Evolutionary conservation across 306 rosid genomes (phyloP), one percentile per base, ranked within the genome.

Genomic region (Casuarina equisetifolia): DNA sequence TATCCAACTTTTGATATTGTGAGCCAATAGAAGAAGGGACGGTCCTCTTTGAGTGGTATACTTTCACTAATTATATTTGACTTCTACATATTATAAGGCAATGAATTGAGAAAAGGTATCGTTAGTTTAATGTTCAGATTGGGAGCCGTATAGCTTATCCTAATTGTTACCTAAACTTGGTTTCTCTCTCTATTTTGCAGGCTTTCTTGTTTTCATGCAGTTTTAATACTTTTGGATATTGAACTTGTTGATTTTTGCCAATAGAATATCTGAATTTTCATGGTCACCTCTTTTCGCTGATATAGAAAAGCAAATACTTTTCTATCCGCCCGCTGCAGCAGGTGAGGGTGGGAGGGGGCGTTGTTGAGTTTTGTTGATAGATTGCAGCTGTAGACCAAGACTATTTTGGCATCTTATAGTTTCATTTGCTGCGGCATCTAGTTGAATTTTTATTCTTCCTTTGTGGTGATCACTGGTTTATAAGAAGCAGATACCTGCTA

Each of bases 401-500:
- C 32, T 25, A 25, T 1, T 25, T 25, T 8, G 8, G 11, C 38
- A 17, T 68, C 72, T 7, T 42, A 44, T 40, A 17, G n/a, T 43
- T 44, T 68, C 72, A 17, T 6, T 43, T 44, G 2, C 51, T 68
- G 72, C 72, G 43, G 72, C 72, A 17, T 42, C 20, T 68, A 36
- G 25, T 40, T 39, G 2, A 66, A 5, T 19, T 45, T 32, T 19
- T 49, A 45, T 25, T 2, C 35, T 48, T 69, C 44, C 0, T 70
- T 2, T 40, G 20, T 6, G 49, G 46, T 13, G 70, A 70, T 11
- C 10, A 10, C 38, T 45, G 55, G 0, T 20, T 25, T 58, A 48
- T 10, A 32, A 70, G 59, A 70, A 48, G 44, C 51, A 17, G 6
- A 66, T 66, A 7, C 45, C 50, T 16, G 71, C 35, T 3, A 40